Conservation (phyloP, 2,329 filamentous ascomycete species). For the Rhynchosporium secalis region DNA sequence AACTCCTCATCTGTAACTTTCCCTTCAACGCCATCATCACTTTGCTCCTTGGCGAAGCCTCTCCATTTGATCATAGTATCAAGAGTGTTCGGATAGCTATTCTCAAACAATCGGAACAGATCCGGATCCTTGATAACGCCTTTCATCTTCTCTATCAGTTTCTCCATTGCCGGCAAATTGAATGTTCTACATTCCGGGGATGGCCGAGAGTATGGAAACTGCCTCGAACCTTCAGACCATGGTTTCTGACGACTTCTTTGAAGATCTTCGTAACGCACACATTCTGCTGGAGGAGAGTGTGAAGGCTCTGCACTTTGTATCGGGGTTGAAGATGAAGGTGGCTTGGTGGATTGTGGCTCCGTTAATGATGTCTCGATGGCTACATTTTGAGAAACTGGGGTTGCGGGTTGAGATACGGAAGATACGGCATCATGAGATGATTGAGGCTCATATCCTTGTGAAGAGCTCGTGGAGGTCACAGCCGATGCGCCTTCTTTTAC, state of each 20-base stretch:
- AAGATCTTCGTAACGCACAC: slow-evolving; percentile 29
- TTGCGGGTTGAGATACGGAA: background rate
- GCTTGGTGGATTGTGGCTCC: background rate
- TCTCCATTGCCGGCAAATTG: slow-evolving; percentile 72
- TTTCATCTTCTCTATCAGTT: slow-evolving; percentile 70
- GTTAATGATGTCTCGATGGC: background rate
- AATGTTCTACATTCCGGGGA: slow-evolving; percentile 76
- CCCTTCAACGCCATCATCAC: slow-evolving; percentile 22
- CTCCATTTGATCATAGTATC: slow-evolving; percentile 72
- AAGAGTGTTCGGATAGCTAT: slow-evolving; percentile 73
- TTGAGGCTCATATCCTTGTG: background rate
- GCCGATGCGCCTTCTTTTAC: background rate
- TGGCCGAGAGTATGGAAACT: slow-evolving; percentile 79
- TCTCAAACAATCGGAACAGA: slow-evolving; percentile 68
- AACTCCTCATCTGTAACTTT: slow-evolving; percentile 58
- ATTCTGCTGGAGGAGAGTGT: slow-evolving; percentile 21
- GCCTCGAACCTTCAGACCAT: slow-evolving; percentile 59
- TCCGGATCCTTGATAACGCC: slow-evolving; percentile 72
- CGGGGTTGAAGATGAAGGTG: background rate
- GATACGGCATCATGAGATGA: background rate
- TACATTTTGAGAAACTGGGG: slow-evolving; percentile 9
- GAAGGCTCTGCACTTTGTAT: background rate
- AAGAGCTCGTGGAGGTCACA: background rate
- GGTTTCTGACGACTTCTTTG: slow-evolving; percentile 30
- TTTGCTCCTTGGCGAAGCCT: slow-evolving; percentile 55